Percentiles rank a stretch among this genome's conserved stretches.
Conservation (phyloP, 768 basidiomycete genomes). For the Tremella yokohamensis region DNA sequence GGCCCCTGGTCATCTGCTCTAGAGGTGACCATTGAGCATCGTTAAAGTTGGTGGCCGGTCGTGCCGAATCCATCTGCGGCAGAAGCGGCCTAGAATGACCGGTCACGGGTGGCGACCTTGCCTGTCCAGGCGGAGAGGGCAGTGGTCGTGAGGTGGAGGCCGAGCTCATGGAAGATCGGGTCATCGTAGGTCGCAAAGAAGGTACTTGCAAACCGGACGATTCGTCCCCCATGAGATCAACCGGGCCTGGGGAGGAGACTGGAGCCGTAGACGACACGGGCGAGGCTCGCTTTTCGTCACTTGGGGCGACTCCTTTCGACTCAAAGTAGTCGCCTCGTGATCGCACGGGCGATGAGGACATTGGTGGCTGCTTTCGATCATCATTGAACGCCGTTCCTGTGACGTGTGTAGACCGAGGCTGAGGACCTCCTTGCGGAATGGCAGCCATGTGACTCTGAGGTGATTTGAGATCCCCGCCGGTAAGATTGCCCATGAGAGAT, state of each 20-base stretch:
- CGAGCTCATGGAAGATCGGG: background rate
- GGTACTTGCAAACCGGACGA: slow-evolving; percentile 10
- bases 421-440: slow-evolving; percentile 15
- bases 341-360: background rate
- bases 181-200: slow-evolving; percentile 9
- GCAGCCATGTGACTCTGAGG: background rate
- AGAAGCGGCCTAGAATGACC: slow-evolving; percentile 21
- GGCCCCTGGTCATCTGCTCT: slow-evolving; percentile 8
- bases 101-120: slow-evolving; percentile 7
- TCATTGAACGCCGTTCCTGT: slow-evolving; percentile 49
- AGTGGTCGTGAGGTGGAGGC: background rate
- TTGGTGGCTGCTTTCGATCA: background rate
- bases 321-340: background rate
- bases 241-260: slow-evolving; percentile 1
- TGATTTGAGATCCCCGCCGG: slow-evolving; percentile 33
- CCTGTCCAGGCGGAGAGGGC: background rate
- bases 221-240: slow-evolving; percentile 30
- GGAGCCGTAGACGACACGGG: background rate
- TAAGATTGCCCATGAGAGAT: slow-evolving; percentile 45
- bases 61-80: slow-evolving; percentile 16
- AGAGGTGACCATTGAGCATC: slow-evolving; percentile 30
- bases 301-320: background rate
- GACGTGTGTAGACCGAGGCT: slow-evolving; percentile 48
- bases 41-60: slow-evolving; percentile 22
- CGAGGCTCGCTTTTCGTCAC: background rate